phyloP scores from a whole-genome alignment of 2,329 filamentous ascomycete genomes.

The Neocucurbitaria cava region DNA sequence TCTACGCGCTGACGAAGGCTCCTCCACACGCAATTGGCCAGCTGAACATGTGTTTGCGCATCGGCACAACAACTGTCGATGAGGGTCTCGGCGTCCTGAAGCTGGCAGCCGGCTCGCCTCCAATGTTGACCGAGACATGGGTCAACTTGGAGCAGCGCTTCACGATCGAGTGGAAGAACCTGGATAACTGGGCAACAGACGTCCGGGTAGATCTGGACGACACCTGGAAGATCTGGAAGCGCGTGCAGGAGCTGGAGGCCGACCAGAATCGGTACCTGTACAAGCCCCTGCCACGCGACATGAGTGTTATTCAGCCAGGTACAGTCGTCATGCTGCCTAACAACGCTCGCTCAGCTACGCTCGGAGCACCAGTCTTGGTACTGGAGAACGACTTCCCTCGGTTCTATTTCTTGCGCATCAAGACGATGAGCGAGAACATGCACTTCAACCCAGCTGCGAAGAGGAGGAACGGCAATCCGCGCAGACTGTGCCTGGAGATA shows the following conservation, averaged over 20 bases:
- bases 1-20: constrained; percentile 22
- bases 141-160: constrained; percentile 27
- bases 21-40: constrained; percentile 19
- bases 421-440: constrained; percentile 11
- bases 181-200: constrained; percentile 13
- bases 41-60: constrained; percentile 17
- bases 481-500: constrained; percentile 12
- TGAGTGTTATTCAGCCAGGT: constrained; percentile 12
- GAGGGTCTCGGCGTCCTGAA: constrained; percentile 9
- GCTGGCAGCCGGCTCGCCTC: constrained; percentile 9
- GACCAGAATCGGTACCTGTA: constrained; percentile 32
- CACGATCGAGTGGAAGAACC: constrained; percentile 18
- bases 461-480: background rate
- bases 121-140: constrained; percentile 21
- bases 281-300: constrained; percentile 21
- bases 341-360: constrained; percentile 8
- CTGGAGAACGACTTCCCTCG: constrained; percentile 15
- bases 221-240: constrained; percentile 13
- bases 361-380: constrained; percentile 23
- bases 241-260: constrained; percentile 20
- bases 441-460: constrained; percentile 10
- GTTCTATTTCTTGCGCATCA: constrained; percentile 23
- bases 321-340: constrained; percentile 27
- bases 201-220: constrained; percentile 13
- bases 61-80: constrained; percentile 9